Percentiles rank a stretch among this genome's conserved stretches.
Evolutionary conservation across 2,329 filamentous ascomycete genomes (phyloP).

Genomic region (Neofusicoccum sp.): DNA sequence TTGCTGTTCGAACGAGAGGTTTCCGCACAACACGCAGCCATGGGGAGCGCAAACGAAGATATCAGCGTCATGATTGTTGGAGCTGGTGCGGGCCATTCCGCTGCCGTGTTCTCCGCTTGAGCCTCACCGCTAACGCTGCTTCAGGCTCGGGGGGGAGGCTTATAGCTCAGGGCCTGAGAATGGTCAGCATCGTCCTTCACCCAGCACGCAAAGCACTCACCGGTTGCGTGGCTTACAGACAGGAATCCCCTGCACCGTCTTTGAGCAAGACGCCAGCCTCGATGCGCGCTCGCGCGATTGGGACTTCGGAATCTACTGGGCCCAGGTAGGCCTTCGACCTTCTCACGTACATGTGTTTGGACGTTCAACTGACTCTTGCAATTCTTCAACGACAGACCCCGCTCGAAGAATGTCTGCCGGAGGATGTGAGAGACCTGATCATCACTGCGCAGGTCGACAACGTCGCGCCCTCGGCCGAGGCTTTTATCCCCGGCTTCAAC

Average conservation of each 20-base stretch:
- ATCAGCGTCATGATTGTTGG: slow-evolving; percentile 18
- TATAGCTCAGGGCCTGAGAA: slow-evolving; percentile 42
- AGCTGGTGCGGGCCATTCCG: slow-evolving; percentile 5
- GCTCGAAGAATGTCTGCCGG: slow-evolving; percentile 39
- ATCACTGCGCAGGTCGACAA: slow-evolving; percentile 55
- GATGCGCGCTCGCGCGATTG: slow-evolving; percentile 52
- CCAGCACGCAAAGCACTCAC: background rate
- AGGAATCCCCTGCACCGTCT: slow-evolving; percentile 49
- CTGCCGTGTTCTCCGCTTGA: slow-evolving; percentile 25
- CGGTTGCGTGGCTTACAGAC: slow-evolving; percentile 24
- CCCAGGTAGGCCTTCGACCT: slow-evolving; percentile 30
- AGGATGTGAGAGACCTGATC: slow-evolving; percentile 51
- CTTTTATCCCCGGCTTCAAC: slow-evolving; percentile 23
- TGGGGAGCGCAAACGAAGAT: slow-evolving; percentile 7
- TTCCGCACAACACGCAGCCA: background rate
- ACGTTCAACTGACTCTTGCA: background rate
- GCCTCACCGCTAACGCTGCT: slow-evolving; percentile 22
- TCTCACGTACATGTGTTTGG: background rate
- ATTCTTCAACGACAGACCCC: background rate
- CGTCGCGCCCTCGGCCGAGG: slow-evolving; percentile 36
- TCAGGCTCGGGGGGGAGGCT: slow-evolving; percentile 43
- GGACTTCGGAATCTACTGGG: slow-evolving; percentile 66
- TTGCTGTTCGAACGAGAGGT: background rate
- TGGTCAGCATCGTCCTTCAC: slow-evolving; percentile 31
- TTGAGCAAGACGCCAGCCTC: slow-evolving; percentile 54